A percentile compares a stretch with the other conserved stretches of the same genome.
phyloP scores from a whole-genome alignment of 192 early-diverging fungal genomes.

The Phycomyces nitens region DNA sequence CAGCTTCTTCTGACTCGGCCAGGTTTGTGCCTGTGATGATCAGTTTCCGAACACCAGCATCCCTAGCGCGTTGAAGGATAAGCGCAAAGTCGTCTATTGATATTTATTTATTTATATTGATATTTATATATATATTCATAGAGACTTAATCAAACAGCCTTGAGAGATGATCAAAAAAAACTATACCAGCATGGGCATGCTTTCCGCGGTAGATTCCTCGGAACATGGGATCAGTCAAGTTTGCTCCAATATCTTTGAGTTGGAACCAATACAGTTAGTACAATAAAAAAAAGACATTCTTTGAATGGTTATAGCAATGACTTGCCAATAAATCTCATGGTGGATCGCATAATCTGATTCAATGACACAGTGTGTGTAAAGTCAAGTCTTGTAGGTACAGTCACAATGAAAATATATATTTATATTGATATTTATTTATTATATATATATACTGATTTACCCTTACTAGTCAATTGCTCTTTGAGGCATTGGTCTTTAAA shows the following conservation, averaged over 20 bases:
- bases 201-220: slow-evolving; percentile 78
- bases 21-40: slow-evolving; percentile 78
- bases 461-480: no score
- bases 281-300: no score
- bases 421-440: no score
- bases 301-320: not conserved
- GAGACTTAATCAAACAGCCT: not conserved
- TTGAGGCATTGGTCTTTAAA: no score
- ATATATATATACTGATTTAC: no score
- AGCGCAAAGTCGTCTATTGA: slow-evolving; percentile 58
- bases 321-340: slow-evolving; percentile 14
- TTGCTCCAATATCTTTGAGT: slow-evolving; percentile 86
- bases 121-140: not conserved
- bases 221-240: slow-evolving; percentile 87
- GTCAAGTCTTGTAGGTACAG: no score
- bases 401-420: no score
- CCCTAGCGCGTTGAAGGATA: slow-evolving; percentile 62
- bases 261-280: not conserved
- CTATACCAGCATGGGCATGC: slow-evolving; percentile 59
- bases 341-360: not conserved
- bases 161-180: not conserved
- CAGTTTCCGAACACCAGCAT: slow-evolving; percentile 68
- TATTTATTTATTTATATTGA: not conserved
- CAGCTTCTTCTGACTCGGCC: slow-evolving; percentile 56
- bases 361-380: no score